Evolutionary conservation across 108 stramenopile genomes (phyloP), one percentile per base, ranked within the genome.

Genomic region (Discostella pseudostelligera): DNA sequence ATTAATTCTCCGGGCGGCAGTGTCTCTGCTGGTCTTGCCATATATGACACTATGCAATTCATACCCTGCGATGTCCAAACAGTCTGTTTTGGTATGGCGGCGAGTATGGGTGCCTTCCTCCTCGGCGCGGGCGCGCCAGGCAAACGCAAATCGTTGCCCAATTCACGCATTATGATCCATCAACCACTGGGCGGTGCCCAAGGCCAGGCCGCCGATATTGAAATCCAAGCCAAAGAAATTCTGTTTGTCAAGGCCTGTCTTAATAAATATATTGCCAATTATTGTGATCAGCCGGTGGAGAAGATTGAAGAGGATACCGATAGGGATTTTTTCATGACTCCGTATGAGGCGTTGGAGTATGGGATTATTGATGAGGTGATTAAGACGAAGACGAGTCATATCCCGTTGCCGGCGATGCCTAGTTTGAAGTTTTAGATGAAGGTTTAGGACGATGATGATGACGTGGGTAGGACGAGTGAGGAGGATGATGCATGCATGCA

Each of bases 111-210:
- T 10, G 97, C 97, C 26, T 97, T 97, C 72, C 74, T 97, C 37
- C 72, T 97, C 50, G 97, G 94, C 1, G 97, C 97, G 17, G 97
- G 97, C 0, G 80, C 87, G 9, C 82, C 83, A 24, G 96, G 96
- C 16, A 97, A 97, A 77, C 74, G 97, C 39, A 76, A 86, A 46
- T 76, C 93, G 5, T 65, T 97, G 48, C 97, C 97, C 65, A 97
- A 97, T 67, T 81, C 96, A 1, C 82, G 97, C 16, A 96, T 98
- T 70, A 98, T 98, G 97, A 98, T 98, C 67, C 97, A 98, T 83
- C 97, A 98, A 77, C 97, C 97, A 36, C 71, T 98, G 55, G 97
- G 97, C 9, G 97, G 96, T 12, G 97, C 96, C 0, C 96, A 96
- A 65, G 97, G 97, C n/a, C 91, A 92, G 66, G 97, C 97, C 8